A percentile compares a stretch with the other conserved stretches of the same genome.
Evolutionary conservation across 805 yeast genomes (phyloP).

Genomic region (Starmerella floricola): DNA sequence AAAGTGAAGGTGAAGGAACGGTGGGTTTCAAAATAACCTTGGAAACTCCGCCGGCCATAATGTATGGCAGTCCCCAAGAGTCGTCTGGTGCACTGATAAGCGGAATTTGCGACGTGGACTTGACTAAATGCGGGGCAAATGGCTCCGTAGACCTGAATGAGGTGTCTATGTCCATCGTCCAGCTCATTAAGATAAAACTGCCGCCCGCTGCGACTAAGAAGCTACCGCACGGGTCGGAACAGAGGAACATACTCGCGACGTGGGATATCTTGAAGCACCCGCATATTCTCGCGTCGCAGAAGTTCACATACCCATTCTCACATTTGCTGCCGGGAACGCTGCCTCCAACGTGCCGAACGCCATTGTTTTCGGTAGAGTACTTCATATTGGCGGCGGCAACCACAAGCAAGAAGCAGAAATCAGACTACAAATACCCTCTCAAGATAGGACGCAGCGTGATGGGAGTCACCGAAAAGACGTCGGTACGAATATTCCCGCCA

Average conservation of each 20-base stretch:
- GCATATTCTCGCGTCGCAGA: slow-evolving; percentile 47
- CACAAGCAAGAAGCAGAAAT: slow-evolving; percentile 5
- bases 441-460: slow-evolving; percentile 64
- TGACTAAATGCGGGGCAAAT: slow-evolving; percentile 39
- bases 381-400: slow-evolving; percentile 49
- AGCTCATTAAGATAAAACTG: slow-evolving; percentile 37
- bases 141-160: slow-evolving; percentile 35
- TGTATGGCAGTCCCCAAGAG: slow-evolving; percentile 68
- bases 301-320: slow-evolving; percentile 85
- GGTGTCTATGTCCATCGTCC: slow-evolving; percentile 38
- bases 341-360: slow-evolving; percentile 54
- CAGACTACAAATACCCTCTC: slow-evolving; percentile 27
- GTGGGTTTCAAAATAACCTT: slow-evolving; percentile 27
- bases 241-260: slow-evolving; percentile 50
- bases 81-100: slow-evolving; percentile 77
- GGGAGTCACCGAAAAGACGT: slow-evolving; percentile 72
- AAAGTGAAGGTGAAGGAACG: slow-evolving; percentile 4
- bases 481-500: slow-evolving; percentile 89
- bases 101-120: slow-evolving; percentile 58
- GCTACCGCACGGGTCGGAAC: slow-evolving; percentile 17
- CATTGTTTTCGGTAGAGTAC: slow-evolving; percentile 62
- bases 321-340: slow-evolving; percentile 76
- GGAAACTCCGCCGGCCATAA: slow-evolving; percentile 83
- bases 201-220: slow-evolving; percentile 14
- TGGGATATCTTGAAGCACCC: slow-evolving; percentile 72